A percentile compares a stretch with the other conserved stretches of the same genome.
phyloP scores from a whole-genome alignment of 805 yeast genomes.

The Myxozyma neotropica region DNA sequence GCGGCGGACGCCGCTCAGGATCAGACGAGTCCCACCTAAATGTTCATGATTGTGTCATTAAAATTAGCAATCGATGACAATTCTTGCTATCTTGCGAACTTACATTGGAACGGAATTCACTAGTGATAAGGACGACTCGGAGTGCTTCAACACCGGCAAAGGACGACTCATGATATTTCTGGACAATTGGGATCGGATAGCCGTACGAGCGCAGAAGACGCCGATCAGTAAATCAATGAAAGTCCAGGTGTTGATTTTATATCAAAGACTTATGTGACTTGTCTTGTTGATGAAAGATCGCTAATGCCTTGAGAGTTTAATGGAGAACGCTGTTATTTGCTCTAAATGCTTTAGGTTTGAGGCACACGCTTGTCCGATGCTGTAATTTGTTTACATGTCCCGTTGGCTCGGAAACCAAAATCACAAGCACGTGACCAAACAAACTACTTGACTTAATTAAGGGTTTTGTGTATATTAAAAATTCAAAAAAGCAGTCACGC shows the following conservation, averaged over 20 bases:
- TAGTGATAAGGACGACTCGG: slow-evolving; percentile 35
- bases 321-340: too few species aligned
- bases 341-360: too few species aligned
- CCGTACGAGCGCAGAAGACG: too few species aligned
- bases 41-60: background rate
- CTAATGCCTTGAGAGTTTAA: too few species aligned
- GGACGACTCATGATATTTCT: slow-evolving; percentile 1
- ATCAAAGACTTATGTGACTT: background rate
- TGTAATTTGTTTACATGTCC: background rate
- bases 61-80: background rate
- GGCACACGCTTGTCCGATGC: too few species aligned
- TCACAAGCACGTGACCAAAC: background rate
- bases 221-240: too few species aligned
- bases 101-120: slow-evolving; percentile 22
- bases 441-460: too few species aligned
- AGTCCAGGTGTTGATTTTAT: too few species aligned
- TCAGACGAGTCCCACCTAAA: slow-evolving; percentile 48
- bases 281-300: background rate
- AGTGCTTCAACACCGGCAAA: slow-evolving; percentile 30
- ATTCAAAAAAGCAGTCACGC: slow-evolving; percentile 23
- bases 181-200: background rate
- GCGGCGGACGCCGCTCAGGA: slow-evolving; percentile 48
- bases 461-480: background rate
- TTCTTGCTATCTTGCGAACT: background rate
- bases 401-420: background rate